phyloP scores from a whole-genome alignment of 2,329 filamentous ascomycete genomes.

The Cytospora piceicola region DNA sequence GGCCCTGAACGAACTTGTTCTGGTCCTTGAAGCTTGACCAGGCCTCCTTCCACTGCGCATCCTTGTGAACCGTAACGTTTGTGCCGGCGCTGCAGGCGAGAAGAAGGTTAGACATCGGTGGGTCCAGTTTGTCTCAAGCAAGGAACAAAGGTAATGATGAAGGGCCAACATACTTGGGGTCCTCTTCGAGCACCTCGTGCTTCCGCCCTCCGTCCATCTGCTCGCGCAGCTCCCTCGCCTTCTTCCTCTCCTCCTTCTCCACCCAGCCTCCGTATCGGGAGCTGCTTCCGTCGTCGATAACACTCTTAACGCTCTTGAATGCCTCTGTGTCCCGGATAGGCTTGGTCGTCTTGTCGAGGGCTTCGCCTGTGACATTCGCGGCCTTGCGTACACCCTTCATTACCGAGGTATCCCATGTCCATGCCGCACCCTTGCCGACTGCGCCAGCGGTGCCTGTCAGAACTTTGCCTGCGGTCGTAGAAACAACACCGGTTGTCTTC shows the following conservation, averaged over 20 bases:
- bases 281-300: slow-evolving; percentile 95
- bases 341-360: slow-evolving; percentile 90
- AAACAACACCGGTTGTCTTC: slow-evolving; percentile 81
- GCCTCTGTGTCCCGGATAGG: slow-evolving; percentile 94
- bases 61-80: slow-evolving; percentile 94
- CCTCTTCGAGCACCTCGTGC: slow-evolving; percentile 72
- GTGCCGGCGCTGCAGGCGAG: slow-evolving; percentile 74
- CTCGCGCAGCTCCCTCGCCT: slow-evolving; percentile 74
- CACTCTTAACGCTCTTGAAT: slow-evolving; percentile 91
- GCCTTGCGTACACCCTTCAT: slow-evolving; percentile 90
- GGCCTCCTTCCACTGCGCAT: slow-evolving; percentile 96
- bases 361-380: slow-evolving; percentile 82
- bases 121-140: not conserved
- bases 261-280: slow-evolving; percentile 96
- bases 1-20: slow-evolving; percentile 83
- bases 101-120: slow-evolving; percentile 38
- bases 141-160: slow-evolving; percentile 29
- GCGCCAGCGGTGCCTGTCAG: slow-evolving; percentile 84
- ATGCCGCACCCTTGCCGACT: slow-evolving; percentile 87
- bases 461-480: slow-evolving; percentile 76
- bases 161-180: slow-evolving; percentile 74
- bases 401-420: slow-evolving; percentile 96
- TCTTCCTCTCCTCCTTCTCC: slow-evolving; percentile 91
- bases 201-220: slow-evolving; percentile 59
- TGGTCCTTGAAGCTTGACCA: slow-evolving; percentile 94